These are phyloP conservation scores for Poterioochromonas sp. DNA, from an alignment of 352 stramenopile species.

Conservation along the genomic window DNA sequence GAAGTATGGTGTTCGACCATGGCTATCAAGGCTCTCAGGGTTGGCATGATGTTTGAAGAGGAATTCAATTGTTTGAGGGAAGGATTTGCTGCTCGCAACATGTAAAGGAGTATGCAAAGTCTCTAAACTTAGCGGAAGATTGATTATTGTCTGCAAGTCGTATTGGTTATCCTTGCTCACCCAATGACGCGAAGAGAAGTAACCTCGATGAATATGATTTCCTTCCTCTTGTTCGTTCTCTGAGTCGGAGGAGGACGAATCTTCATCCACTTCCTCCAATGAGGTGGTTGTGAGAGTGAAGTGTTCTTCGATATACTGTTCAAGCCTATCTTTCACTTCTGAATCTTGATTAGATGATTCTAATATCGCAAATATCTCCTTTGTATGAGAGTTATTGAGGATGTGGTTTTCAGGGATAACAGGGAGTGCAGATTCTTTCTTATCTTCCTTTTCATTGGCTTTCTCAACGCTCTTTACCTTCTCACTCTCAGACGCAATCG, in stretches of 20 bases:
- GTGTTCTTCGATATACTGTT: background rate
- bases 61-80: background rate
- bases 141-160: slow-evolving; percentile 34
- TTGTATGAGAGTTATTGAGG: too few relatives aligned
- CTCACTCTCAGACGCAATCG: slow-evolving; percentile 25
- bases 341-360: background rate
- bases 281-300: background rate
- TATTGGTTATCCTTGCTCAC: background rate
- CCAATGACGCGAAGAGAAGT: too few relatives aligned
- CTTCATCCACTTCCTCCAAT: background rate
- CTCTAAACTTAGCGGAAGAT: slow-evolving; percentile 35
- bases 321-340: background rate
- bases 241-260: background rate
- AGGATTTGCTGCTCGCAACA: slow-evolving; percentile 29
- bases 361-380: too few relatives aligned
- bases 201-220: background rate
- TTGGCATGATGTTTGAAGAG: slow-evolving; percentile 33
- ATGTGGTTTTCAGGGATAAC: too few relatives aligned
- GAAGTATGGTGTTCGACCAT: slow-evolving; percentile 39
- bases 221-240: background rate
- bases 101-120: slow-evolving; percentile 41
- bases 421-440: too few relatives aligned
- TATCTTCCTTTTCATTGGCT: slow-evolving; percentile 1
- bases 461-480: background rate
- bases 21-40: slow-evolving; percentile 37